A percentile compares a stretch with the other conserved stretches of the same genome.
Conservation (phyloP, 768 basidiomycete species). For the Scleroderma bovista region DNA sequence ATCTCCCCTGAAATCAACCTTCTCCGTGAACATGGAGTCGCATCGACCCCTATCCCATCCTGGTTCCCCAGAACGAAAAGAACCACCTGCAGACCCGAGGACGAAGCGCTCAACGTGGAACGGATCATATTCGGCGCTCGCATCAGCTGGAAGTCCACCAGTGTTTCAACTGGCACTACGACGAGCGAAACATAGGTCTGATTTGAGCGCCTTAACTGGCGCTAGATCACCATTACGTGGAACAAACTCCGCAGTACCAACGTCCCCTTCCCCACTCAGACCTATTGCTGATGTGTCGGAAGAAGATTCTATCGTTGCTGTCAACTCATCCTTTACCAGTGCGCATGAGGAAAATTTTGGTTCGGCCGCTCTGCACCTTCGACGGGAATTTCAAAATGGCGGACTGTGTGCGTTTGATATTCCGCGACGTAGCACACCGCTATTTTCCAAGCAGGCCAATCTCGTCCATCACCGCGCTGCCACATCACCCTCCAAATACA, state of each 20-base stretch:
- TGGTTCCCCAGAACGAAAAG: conserved; percentile 17
- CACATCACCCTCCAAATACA: conserved; percentile 53
- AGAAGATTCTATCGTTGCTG: conserved; percentile 21
- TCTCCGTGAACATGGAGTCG: conserved; percentile 20
- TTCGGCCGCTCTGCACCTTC: conserved; percentile 54
- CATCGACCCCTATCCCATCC: conserved; percentile 44
- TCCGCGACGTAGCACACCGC: conserved; percentile 16
- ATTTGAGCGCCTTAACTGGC: conserved; percentile 45
- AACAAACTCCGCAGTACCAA: conserved; percentile 38
- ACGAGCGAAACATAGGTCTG: conserved; percentile 49
- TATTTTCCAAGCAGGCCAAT: conserved; percentile 9
- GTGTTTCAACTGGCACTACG: conserved; percentile 38
- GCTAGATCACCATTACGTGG: conserved; percentile 16
- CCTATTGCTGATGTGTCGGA: conserved; percentile 35
- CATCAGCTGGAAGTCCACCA: conserved; percentile 40
- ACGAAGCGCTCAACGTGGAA: conserved; percentile 74
- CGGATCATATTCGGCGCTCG: conserved; percentile 54
- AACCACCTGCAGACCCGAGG: conserved; percentile 17
- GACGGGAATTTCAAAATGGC: conserved; percentile 43
- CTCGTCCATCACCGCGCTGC: conserved; percentile 22
- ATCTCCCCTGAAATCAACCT: conserved; percentile 40
- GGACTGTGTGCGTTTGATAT: conserved; percentile 48
- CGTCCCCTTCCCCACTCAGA: conserved; percentile 22
- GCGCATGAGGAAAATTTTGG: conserved; percentile 46
- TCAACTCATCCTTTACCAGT: conserved; percentile 13